These are phyloP conservation scores for Salix viminalis DNA, from an alignment of 345 rosid species.

Conservation along the genomic window DNA sequence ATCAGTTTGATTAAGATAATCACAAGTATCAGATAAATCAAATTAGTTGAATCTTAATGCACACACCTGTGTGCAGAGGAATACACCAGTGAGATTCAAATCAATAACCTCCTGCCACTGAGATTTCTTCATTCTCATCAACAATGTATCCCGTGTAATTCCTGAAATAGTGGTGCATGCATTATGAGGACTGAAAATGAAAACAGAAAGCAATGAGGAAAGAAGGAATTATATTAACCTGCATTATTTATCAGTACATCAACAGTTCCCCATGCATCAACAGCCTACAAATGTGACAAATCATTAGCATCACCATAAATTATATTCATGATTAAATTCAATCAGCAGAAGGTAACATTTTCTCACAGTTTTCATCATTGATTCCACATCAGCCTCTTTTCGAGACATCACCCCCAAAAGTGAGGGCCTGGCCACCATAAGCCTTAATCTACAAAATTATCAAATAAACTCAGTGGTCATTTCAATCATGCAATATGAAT, in stretches of 20 bases:
- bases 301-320: neutral
- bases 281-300: constrained; percentile 54
- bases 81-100: constrained; percentile 91
- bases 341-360: constrained; percentile 8
- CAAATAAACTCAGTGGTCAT: neutral
- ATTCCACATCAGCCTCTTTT: constrained; percentile 80
- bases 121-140: constrained; percentile 86
- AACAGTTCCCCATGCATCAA: constrained; percentile 92
- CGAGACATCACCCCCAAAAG: constrained; percentile 97
- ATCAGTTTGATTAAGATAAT: constrained; percentile 20
- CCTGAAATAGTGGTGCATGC: constrained; percentile 40
- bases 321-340: neutral
- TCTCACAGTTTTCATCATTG: constrained; percentile 93
- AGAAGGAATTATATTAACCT: constrained; percentile 38
- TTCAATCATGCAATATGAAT: constrained; percentile 9
- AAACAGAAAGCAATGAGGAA: neutral
- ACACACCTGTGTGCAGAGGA: constrained; percentile 88
- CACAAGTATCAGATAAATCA: constrained; percentile 8
- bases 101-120: constrained; percentile 96
- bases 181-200: neutral
- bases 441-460: constrained; percentile 68
- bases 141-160: constrained; percentile 77
- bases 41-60: constrained; percentile 5
- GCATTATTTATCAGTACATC: constrained; percentile 94
- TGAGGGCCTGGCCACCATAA: constrained; percentile 84